Evolutionary conservation across 306 rosid genomes (phyloP), one percentile per base, ranked within the genome.

Genomic region (Cicer bijugum): DNA sequence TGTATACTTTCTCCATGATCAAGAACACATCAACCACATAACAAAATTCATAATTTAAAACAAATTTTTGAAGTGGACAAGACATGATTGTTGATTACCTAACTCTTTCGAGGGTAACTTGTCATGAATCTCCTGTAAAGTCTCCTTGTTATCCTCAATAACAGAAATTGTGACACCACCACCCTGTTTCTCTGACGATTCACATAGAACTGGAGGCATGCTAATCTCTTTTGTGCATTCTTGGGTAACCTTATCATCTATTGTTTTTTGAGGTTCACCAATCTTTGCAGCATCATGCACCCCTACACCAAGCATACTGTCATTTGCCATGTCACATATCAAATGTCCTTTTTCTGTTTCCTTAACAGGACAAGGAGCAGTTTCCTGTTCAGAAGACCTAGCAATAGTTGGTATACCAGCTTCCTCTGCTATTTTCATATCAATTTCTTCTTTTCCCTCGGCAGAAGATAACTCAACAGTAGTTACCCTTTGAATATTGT

Each of bases 341-440:
- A 63, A 60, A 59, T 63, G 67, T 57, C 67, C 78, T 38, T 79
- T 86, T 73, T 71, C 90, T 53, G 76, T 72, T 77, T 48, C 87
- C 50, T 76, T 65, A 78, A 76, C 71, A 68, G 78, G 79, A 78
- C 56, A 69, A 43, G 63, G 72, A 75, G 68, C 80, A 81, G 76
- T 75, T 77, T 83, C 85, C 72, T 35, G 68, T 46, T 71, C 87
- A 65, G 84, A 80, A 83, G 90, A 78, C 61, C 74, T 84, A 60
- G 67, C 51, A 58, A 43, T 68, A 74, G 70, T 59, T 6, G 91
- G 60, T 60, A 75, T 44, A 52, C 76, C 83, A 11, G 80, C 81
- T 72, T 88, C 87, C 52, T 64, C 68, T 6, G 82, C 70, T 69
- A 68, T 66, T 69, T 70, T 48, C 38, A 64, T 35, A 7, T 65